Base-by-base conservation (phyloP, 2,329 filamentous ascomycete genomes). In the Alternaria incomplexa region DNA sequence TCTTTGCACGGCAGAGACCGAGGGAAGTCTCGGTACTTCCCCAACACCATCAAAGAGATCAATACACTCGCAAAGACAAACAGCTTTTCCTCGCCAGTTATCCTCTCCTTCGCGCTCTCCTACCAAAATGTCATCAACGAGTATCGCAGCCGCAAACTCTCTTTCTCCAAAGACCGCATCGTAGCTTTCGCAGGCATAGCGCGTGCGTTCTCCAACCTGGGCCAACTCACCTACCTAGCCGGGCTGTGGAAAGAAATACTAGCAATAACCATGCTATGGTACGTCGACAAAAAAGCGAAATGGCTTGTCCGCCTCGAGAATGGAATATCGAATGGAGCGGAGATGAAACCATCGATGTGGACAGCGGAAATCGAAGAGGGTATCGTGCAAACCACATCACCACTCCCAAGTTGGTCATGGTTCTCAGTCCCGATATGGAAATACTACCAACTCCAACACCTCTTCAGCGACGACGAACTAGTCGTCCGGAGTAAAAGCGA, bases 171-270 rank as follows among this genome's bases (percentile, higher is more conserved):
- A 22, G 67, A 70, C 23, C 54, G 65, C 12, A 44, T 65, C 5
- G 17, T 68, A 1, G 67, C 65, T 0, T 66, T 65, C 20, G 62
- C 63, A 0, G 67, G 65, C 5, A 50, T 67, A 9, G 63, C 63
- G 3, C 25, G 56, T 2, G 67, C 65, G 0, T 54, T 45, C n/a
- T 8, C 30, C 0, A 47, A 57, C 11, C 25, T 62, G 1, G 32
- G 57, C 0, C 13, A 13, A 1, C 10, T 68, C 28, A 65, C 63
- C 0, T 70, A 66, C 20, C 53, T 70, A 5, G 65, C 65, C 2
- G 62, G 67, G 0, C 7, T 46, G 2, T 70, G 62, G 59, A 17
- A 7, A 4, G 59, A 68, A 12, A 12, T 20, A 1, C 7, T 67
- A 0, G 62, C 63, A 0, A 25, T 60, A 4, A 30, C 40, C 4